Percentiles rank a stretch among this genome's conserved stretches.
These are phyloP conservation scores for Tulasnella sp. DNA, from an alignment of 768 basidiomycete genomes.

Conservation along the genomic window DNA sequence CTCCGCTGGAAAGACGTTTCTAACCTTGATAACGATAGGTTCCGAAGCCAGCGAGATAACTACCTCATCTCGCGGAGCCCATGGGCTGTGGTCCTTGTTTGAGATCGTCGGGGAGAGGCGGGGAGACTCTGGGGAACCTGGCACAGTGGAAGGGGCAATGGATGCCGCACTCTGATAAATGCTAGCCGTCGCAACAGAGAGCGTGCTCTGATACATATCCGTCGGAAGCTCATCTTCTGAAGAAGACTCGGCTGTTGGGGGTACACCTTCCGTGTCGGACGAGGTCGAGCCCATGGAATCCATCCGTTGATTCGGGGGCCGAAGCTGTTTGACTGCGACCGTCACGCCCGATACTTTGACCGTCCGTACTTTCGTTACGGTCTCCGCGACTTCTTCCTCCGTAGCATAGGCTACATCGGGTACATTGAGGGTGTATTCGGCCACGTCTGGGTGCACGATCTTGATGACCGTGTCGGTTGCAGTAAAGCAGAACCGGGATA, in stretches of 20 bases:
- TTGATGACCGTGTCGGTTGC: conserved; percentile 65
- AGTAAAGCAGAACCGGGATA: conserved; percentile 75
- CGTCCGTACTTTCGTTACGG: conserved; percentile 41
- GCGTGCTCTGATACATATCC: conserved; percentile 74
- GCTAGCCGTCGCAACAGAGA: conserved; percentile 55
- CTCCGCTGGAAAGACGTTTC: conserved; percentile 14
- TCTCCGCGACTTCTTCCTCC: conserved; percentile 38
- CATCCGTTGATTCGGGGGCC: conserved; percentile 30
- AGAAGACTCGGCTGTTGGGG: conserved; percentile 17
- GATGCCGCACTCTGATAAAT: conserved; percentile 78
- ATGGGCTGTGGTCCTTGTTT: not conserved
- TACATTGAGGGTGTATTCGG: conserved; percentile 59
- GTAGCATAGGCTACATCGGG: conserved; percentile 59
- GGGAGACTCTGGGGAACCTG: conserved; percentile 8
- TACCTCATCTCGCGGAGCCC: conserved; percentile 1
- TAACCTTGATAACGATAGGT: conserved; percentile 55
- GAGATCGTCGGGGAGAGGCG: conserved; percentile 1
- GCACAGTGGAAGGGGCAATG: conserved; percentile 27
- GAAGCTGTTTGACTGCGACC: conserved; percentile 51
- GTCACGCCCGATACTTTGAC: conserved; percentile 56
- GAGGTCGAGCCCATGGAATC: conserved; percentile 34
- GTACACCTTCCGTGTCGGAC: conserved; percentile 10
- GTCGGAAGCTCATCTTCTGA: conserved; percentile 37
- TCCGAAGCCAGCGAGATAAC: conserved; percentile 62
- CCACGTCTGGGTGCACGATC: conserved; percentile 59